Conservation (phyloP, 148 eudicot species). For the Salicornia ramosissima region DNA sequence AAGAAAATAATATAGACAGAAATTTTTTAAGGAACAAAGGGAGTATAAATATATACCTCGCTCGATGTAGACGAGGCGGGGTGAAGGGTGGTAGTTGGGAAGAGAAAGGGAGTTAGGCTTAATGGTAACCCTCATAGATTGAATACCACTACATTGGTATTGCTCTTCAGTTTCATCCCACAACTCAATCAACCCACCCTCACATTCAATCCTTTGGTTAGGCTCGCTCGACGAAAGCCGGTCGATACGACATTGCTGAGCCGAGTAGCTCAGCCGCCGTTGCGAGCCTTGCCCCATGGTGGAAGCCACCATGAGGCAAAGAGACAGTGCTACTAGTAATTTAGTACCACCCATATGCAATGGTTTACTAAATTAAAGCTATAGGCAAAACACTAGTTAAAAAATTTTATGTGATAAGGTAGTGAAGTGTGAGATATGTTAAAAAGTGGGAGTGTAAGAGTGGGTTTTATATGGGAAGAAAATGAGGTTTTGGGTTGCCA, state of each 20-base stretch:
- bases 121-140: constrained; percentile 39
- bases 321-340: constrained; percentile 20
- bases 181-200: constrained; percentile 52
- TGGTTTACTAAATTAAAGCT: not conserved
- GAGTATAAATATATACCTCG: constrained; percentile 33
- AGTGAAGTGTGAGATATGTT: not conserved
- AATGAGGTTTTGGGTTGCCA: constrained; percentile 27
- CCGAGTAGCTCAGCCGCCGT: constrained; percentile 22
- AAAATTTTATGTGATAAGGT: no score
- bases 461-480: constrained; percentile 3
- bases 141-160: constrained; percentile 61
- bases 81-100: constrained; percentile 54
- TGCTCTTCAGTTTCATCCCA: constrained; percentile 61
- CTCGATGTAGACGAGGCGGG: constrained; percentile 55
- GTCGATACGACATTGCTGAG: constrained; percentile 54
- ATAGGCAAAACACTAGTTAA: not conserved
- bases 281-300: constrained; percentile 10
- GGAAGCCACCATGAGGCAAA: constrained; percentile 22
- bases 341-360: constrained; percentile 29
- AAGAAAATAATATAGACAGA: no score
- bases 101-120: constrained; percentile 44
- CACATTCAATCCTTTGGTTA: constrained; percentile 35
- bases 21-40: not conserved
- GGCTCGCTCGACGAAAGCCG: constrained; percentile 42
- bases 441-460: not conserved